These are phyloP conservation scores for Xylaria arbuscula DNA, from an alignment of 2,329 filamentous ascomycete species.

Conservation along the genomic window DNA sequence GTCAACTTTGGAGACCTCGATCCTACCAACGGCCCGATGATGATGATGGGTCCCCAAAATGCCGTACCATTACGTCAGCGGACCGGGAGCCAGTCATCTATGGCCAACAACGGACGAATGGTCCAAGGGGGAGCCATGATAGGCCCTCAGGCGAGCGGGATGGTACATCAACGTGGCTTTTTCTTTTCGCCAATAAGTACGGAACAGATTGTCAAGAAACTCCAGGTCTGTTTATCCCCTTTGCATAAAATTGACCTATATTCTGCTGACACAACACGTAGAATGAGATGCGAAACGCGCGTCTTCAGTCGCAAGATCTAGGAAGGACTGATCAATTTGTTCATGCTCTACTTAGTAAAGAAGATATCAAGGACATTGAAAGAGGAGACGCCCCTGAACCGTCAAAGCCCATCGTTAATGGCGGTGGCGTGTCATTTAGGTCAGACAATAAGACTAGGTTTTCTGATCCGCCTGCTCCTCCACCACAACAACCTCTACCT, in stretches of 20 bases:
- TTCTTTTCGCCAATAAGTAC: constrained; percentile 91
- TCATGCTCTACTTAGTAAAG: constrained; percentile 78
- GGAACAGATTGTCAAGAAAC: constrained; percentile 90
- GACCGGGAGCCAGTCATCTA: constrained; percentile 73
- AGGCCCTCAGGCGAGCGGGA: constrained; percentile 63
- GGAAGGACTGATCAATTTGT: constrained; percentile 85
- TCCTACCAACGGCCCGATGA: constrained; percentile 77
- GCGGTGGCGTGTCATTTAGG: constrained; percentile 67
- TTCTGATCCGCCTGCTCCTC: constrained; percentile 91
- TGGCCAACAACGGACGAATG: constrained; percentile 71
- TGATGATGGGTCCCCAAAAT: constrained; percentile 76
- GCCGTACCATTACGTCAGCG: constrained; percentile 78
- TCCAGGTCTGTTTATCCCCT: constrained; percentile 71
- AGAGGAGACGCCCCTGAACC: constrained; percentile 62
- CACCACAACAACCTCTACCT: constrained; percentile 90
- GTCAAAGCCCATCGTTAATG: constrained; percentile 62
- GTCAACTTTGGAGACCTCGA: constrained; percentile 94
- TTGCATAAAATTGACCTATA: neutral
- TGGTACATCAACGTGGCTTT: constrained; percentile 82
- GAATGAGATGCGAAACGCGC: constrained; percentile 91
- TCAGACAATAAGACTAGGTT: constrained; percentile 85
- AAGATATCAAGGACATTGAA: constrained; percentile 70
- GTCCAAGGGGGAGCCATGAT: constrained; percentile 63
- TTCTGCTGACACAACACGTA: constrained; percentile 55
- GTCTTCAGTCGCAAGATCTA: constrained; percentile 87